Conservation (phyloP, 1,284 basidiomycete species). For the Cerrena zonata region DNA sequence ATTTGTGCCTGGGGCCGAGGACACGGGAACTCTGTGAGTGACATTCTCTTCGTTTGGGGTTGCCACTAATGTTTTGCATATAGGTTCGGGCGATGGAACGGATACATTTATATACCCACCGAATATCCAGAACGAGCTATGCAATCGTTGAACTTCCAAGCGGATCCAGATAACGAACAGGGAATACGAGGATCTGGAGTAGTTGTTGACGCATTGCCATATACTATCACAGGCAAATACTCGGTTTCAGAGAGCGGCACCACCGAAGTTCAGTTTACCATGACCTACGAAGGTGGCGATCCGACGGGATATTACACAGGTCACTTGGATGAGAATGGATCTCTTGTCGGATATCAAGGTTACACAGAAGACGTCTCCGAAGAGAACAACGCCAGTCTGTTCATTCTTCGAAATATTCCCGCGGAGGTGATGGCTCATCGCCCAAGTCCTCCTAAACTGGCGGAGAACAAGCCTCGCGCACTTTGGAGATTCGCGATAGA, state of each 20-base stretch:
- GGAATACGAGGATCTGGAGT: conserved; percentile 10
- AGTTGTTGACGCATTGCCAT: conserved; percentile 2
- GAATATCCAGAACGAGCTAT: conserved; percentile 14
- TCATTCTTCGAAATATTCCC: neutral
- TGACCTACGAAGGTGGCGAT: neutral
- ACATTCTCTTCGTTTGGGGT: neutral
- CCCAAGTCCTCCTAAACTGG: conserved; percentile 1
- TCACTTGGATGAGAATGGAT: neutral
- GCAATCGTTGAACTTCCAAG: conserved; percentile 11
- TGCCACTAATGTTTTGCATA: neutral
- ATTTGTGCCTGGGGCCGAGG: conserved; percentile 3
- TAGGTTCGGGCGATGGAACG: conserved; percentile 15
- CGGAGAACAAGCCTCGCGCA: conserved; percentile 2
- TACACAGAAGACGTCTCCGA: neutral
- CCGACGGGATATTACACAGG: neutral
- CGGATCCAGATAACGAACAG: conserved; percentile 5
- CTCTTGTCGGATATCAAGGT: neutral
- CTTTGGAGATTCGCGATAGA: conserved; percentile 12
- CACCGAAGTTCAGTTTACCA: conserved; percentile 3
- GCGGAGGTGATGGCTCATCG: conserved; percentile 1
- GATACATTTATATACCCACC: conserved; percentile 12
- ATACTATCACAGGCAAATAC: conserved; percentile 3
- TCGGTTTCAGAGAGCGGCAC: neutral
- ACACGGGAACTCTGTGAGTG: conserved; percentile 7
- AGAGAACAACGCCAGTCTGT: neutral